These are phyloP conservation scores for Aspergillus quadrilineatus DNA, from an alignment of 2,329 filamentous ascomycete species.

Conservation along the genomic window DNA sequence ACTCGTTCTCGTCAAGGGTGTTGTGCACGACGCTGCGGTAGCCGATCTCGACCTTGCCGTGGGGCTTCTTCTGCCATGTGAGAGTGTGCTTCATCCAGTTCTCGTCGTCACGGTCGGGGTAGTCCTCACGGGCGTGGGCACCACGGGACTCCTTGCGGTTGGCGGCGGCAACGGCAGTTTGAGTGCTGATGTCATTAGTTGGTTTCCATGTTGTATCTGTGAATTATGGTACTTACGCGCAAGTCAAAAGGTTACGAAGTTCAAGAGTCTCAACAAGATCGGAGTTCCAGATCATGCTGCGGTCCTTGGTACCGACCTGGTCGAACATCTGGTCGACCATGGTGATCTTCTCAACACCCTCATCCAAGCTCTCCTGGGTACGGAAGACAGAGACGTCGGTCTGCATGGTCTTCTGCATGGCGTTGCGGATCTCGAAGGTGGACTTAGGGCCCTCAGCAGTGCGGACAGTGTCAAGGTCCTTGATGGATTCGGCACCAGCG, in stretches of 20 bases:
- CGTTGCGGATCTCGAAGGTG: conserved; percentile 81
- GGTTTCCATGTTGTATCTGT: background rate
- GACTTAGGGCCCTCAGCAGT: conserved; percentile 80
- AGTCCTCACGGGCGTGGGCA: conserved; percentile 96
- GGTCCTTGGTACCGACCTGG: conserved; percentile 92
- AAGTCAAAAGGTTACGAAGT: conserved; percentile 90
- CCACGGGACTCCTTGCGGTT: conserved; percentile 97
- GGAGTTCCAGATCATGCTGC: conserved; percentile 99
- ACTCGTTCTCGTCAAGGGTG: conserved; percentile 93
- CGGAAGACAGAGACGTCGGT: conserved; percentile 95
- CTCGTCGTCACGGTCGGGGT: conserved; percentile 87
- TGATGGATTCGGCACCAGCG: conserved; percentile 83
- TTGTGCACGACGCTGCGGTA: conserved; percentile 81
- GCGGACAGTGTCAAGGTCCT: conserved; percentile 80
- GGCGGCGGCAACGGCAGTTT: conserved; percentile 87
- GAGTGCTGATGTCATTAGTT: conserved; percentile 55
- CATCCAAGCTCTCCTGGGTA: conserved; percentile 87
- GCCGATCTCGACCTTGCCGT: conserved; percentile 78
- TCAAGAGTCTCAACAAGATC: conserved; percentile 96
- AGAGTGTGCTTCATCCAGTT: conserved; percentile 99
- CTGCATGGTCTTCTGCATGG: conserved; percentile 99
- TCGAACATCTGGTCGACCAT: conserved; percentile 78
- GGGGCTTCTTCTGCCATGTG: conserved; percentile 89
- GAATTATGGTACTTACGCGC: conserved; percentile 67
- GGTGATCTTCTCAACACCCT: conserved; percentile 84